These are phyloP conservation scores for Gleditsia sinensis DNA, from an alignment of 306 rosid species.

Conservation along the genomic window DNA sequence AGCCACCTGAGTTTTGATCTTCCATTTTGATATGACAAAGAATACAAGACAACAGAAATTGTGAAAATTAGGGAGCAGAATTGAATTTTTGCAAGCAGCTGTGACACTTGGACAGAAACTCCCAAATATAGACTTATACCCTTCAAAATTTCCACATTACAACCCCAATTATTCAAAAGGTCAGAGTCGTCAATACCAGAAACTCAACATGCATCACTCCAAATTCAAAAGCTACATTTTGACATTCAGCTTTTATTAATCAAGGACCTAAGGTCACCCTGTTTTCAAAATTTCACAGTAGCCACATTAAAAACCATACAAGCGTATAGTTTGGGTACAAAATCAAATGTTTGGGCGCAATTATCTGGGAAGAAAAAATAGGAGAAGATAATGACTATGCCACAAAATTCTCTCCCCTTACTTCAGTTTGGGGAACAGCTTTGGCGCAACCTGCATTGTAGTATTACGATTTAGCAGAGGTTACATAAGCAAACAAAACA, in stretches of 20 bases:
- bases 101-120: background rate
- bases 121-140: conserved; percentile 1
- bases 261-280: conserved; percentile 34
- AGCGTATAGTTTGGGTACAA: conserved; percentile 37
- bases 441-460: conserved; percentile 83
- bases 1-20: background rate
- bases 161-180: background rate
- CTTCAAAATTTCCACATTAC: background rate
- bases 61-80: background rate
- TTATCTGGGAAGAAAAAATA: conserved; percentile 30
- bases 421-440: conserved; percentile 68
- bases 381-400: conserved; percentile 32
- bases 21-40: background rate
- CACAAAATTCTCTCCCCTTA: conserved; percentile 39
- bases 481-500: conserved; percentile 2
- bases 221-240: conserved; percentile 21
- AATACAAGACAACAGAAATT: background rate
- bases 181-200: background rate
- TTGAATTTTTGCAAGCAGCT: background rate
- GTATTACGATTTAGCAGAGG: conserved; percentile 9
- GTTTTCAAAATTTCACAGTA: conserved; percentile 41
- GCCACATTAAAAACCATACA: conserved; percentile 31
- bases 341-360: conserved; percentile 33
- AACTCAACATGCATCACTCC: conserved; percentile 16
- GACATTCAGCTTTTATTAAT: conserved; percentile 48